These are phyloP conservation scores for Colletotrichum tofieldiae DNA, from an alignment of 2,329 filamentous ascomycete genomes.

Conservation along the genomic window DNA sequence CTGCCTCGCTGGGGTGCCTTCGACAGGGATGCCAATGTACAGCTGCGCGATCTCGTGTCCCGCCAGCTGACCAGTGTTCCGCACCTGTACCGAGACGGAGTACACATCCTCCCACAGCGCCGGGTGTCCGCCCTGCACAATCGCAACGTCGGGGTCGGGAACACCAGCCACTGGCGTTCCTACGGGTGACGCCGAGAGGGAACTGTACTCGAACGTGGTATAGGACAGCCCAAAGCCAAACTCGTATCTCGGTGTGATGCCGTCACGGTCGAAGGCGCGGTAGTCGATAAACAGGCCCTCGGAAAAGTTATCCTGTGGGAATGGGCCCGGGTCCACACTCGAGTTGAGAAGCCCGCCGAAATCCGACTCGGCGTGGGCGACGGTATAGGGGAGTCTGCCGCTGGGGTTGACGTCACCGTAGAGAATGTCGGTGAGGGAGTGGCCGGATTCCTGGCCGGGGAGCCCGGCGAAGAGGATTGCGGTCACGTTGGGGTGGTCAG, in stretches of 20 bases:
- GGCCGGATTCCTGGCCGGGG: conserved; percentile 69
- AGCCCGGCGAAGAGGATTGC: conserved; percentile 69
- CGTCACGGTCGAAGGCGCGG: conserved; percentile 82
- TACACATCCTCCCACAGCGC: conserved; percentile 66
- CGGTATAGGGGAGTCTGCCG: conserved; percentile 83
- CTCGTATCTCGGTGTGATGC: conserved; percentile 79
- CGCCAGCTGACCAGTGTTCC: conserved; percentile 58
- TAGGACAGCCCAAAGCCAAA: conserved; percentile 87
- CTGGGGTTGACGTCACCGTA: conserved; percentile 67
- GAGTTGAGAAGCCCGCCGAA: conserved; percentile 80
- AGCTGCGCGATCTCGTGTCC: conserved; percentile 66
- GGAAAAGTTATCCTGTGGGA: conserved; percentile 82
- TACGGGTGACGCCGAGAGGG: conserved; percentile 49
- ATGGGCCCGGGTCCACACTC: conserved; percentile 63
- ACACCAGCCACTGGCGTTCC: conserved; percentile 45
- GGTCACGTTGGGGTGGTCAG: conserved; percentile 67
- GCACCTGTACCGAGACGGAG: conserved; percentile 55
- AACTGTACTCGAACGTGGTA: conserved; percentile 73
- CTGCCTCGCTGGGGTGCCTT: conserved; percentile 53
- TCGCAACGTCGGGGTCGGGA: conserved; percentile 56
- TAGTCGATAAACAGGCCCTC: conserved; percentile 88
- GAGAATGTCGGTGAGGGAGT: conserved; percentile 62
- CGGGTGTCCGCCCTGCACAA: conserved; percentile 60
- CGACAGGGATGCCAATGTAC: conserved; percentile 49
- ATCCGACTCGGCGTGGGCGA: conserved; percentile 75